Evolutionary conservation across 176 grass and related monocot species (phyloP), one percentile per base, ranked within the genome.

Genomic region (Aegilops umbellulata): DNA sequence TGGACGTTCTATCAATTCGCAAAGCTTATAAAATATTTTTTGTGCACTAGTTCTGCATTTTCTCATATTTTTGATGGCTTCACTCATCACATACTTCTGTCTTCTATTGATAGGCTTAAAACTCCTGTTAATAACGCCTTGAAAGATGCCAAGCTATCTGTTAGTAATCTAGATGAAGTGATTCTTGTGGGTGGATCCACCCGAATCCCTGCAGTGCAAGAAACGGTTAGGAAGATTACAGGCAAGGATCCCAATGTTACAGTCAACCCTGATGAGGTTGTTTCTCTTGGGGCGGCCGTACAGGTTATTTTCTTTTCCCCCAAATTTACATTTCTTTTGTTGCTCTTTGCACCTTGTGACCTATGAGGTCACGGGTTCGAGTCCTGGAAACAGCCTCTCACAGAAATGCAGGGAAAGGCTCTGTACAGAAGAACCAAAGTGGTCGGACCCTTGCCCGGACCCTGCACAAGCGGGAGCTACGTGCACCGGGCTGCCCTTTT

Each of bases 101-200:
- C 19, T 74, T 69, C 19, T 88, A 29, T 80, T 73, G 27, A 62
- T 61, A 98, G 97, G 88, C 92, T 99, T 73, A 99, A 65, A 85
- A 96, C 88, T 84, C 97, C 97, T 67, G 97, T 96, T 13, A 91
- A 91, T 41, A 95, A 96, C 87, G 76, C 97, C 23, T 68, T 99
- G 82, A 96, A 61, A 86, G 97, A 99, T 90, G 97, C 97, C 63
- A 99, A 99, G 34, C 69, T 99, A 6, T 92, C 97, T 58, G 80
- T 94, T 65, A 89, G 89, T 75, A 92, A 99, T 80, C 70, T 99
- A 39, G 97, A 99, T 78, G 97, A 99, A 88, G 79, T 99, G 17
- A 99, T 99, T 84, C 93, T 99, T 80, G 97, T 99, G 81, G 97
- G 97, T 80, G 97, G 97, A 77, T 99, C 97, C 70, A 99, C 97